A percentile compares a stretch with the other conserved stretches of the same genome.
phyloP scores from a whole-genome alignment of 805 yeast species.

The Sugiyamaella chiloensis region DNA sequence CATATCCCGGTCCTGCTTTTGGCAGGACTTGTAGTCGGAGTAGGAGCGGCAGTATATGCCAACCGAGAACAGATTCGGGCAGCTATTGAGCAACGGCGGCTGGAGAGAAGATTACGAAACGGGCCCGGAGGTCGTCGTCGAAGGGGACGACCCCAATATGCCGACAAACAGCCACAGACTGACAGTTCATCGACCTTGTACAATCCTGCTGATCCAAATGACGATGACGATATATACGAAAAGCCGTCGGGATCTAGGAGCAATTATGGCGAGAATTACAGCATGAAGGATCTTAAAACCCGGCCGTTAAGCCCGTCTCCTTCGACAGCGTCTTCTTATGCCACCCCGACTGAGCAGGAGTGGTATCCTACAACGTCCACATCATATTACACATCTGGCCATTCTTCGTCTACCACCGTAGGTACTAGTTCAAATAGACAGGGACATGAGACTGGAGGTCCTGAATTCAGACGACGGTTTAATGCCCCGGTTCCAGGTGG shows the following conservation, averaged over 20 bases:
- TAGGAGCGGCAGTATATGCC: conserved; percentile 26
- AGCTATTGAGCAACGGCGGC: conserved; percentile 16
- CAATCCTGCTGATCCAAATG: conserved; percentile 3
- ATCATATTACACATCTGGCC: conserved; percentile 20
- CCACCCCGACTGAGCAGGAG: not conserved
- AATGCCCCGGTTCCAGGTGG: not conserved
- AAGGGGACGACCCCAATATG: not conserved
- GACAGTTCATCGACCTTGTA: not conserved
- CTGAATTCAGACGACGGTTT: conserved; percentile 1
- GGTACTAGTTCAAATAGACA: not conserved
- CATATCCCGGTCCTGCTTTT: conserved; percentile 18
- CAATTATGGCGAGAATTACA: not conserved
- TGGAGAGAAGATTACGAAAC: conserved; percentile 19
- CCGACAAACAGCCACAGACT: conserved; percentile 3
- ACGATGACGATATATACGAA: conserved; percentile 15
- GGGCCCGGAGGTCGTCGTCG: conserved; percentile 13
- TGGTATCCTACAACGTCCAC: conserved; percentile 7
- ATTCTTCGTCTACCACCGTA: conserved; percentile 10
- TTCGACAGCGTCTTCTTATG: not conserved
- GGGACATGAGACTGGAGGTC: not conserved
- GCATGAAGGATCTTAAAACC: not conserved
- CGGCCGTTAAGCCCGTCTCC: not conserved
- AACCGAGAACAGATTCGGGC: conserved; percentile 23
- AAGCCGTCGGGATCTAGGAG: conserved; percentile 1
- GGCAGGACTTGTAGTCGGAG: conserved; percentile 23